A percentile compares a stretch with the other conserved stretches of the same genome.
Conservation (phyloP, 2,329 filamentous ascomycete genomes). For the Rhytidhysteron rufulum region DNA sequence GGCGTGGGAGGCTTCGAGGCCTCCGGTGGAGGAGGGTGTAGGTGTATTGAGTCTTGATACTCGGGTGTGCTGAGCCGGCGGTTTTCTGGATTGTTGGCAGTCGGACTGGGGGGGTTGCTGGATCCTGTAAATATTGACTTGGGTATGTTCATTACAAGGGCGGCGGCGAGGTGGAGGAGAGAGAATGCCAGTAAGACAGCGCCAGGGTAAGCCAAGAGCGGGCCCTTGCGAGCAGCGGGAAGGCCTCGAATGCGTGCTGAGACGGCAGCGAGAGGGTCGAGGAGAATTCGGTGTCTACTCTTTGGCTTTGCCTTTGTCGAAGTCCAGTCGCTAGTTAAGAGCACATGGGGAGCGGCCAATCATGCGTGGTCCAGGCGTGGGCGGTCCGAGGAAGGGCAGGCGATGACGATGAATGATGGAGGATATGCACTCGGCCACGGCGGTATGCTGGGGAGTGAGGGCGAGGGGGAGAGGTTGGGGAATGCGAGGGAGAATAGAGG, state of each 20-base stretch:
- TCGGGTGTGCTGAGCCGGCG: conserved; percentile 17
- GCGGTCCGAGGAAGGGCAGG: too few species aligned
- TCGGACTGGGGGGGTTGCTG: conserved; percentile 10
- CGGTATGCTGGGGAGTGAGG: too few species aligned
- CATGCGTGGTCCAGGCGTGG: too few species aligned
- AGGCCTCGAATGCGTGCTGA: background rate
- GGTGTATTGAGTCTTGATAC: conserved; percentile 13
- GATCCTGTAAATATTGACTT: conserved; percentile 37
- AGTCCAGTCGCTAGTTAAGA: too few species aligned
- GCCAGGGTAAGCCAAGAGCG: background rate
- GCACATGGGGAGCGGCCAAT: too few species aligned
- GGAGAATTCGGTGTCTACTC: too few species aligned
- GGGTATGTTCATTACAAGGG: conserved; percentile 20
- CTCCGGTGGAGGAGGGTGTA: conserved; percentile 10
- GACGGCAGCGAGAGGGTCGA: too few species aligned
- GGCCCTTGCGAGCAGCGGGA: background rate
- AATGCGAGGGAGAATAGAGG: too few species aligned
- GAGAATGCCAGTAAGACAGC: background rate
- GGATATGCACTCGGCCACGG: too few species aligned
- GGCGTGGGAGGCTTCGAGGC: conserved; percentile 11
- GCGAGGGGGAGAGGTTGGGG: too few species aligned
- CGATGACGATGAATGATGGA: too few species aligned
- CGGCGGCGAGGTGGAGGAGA: background rate
- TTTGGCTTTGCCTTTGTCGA: too few species aligned
- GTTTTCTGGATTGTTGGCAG: conserved; percentile 8